Evolutionary conservation across 108 stramenopile genomes (phyloP), one percentile per base, ranked within the genome.

Genomic region (Hondaea fermentalgiana): DNA sequence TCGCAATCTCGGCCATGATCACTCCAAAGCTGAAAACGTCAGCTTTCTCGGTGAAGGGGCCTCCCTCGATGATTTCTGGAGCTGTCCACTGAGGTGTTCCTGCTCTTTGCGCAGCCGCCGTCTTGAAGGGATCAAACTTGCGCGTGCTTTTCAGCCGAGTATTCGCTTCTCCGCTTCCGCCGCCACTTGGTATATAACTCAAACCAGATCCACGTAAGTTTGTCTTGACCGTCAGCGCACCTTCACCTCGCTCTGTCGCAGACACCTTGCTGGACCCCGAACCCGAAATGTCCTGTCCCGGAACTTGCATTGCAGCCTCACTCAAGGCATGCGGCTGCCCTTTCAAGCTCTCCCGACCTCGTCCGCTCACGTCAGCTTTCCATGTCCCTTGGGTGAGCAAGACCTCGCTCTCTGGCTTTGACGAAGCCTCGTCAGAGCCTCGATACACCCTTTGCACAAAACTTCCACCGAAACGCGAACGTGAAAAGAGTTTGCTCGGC

Each of bases 1-100:
- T 92, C 90, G 53, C 87, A 4, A 93, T 90, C 45, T 94, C 94
- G 91, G 92, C 92, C 57, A 94, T 89, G 72, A 92, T 94, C n/a
- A 94, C 90, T 53, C 92, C 92, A 87, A 93, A 92, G 83, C 89
- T 90, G 87, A 91, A 94, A 42, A 93, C 92, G 60, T 94, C 94
- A 0, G 94, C 94, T 88, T 91, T 92, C 60, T 94, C 94, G 23
- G 92, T 92, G 88, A 93, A 94, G 59, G 60, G 64, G 72, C 90
- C 58, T n/a, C 89, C 88, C 57, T 92, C 91, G 69, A 94, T 94
- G 8, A 94, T 92, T 58, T 93, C 93, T 4, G 93, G 93, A 17
- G 93, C 92, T 91, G 93, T 94, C 94, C 94, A 94, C 60, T 94
- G 94, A 72, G 92, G 92, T 8, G 94, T 93, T 19, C 94, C 94